These are phyloP conservation scores for Casuarina equisetifolia DNA, from an alignment of 306 rosid genomes.

Conservation along the genomic window DNA sequence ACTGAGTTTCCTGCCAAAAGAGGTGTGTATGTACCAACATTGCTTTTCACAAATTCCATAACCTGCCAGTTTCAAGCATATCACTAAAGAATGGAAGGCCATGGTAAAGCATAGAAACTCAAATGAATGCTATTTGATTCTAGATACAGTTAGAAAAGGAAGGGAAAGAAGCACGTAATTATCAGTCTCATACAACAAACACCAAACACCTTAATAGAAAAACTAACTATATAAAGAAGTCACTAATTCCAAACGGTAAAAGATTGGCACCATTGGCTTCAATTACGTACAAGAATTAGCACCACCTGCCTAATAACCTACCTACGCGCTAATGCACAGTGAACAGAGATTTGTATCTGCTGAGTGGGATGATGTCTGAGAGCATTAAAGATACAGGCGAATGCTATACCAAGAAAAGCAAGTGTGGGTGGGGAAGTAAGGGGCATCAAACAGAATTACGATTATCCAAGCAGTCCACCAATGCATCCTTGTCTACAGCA, in stretches of 20 bases:
- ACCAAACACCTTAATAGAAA: neutral
- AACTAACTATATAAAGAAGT: neutral
- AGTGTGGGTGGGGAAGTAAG: neutral
- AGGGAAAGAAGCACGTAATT: neutral
- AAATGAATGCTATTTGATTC: neutral
- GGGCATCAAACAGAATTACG: too few species aligned
- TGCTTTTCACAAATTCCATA: constrained; percentile 74
- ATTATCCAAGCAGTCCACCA: too few species aligned
- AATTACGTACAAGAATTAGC: neutral
- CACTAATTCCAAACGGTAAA: neutral
- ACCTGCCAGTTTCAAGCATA: constrained; percentile 53
- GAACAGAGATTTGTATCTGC: neutral
- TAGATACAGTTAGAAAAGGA: neutral
- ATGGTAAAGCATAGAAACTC: neutral
- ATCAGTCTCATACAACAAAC: neutral
- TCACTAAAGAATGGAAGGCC: constrained; percentile 10
- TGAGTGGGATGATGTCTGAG: neutral
- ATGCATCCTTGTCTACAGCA: too few species aligned
- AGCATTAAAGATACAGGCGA: neutral
- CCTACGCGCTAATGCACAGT: neutral
- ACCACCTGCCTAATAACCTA: neutral
- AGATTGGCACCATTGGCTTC: neutral
- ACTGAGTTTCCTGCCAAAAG: constrained; percentile 89
- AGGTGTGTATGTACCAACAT: constrained; percentile 60
- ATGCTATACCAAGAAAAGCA: neutral